Base-by-base conservation (phyloP, 139 green algal genomes). In the Closterium sp. region DNA sequence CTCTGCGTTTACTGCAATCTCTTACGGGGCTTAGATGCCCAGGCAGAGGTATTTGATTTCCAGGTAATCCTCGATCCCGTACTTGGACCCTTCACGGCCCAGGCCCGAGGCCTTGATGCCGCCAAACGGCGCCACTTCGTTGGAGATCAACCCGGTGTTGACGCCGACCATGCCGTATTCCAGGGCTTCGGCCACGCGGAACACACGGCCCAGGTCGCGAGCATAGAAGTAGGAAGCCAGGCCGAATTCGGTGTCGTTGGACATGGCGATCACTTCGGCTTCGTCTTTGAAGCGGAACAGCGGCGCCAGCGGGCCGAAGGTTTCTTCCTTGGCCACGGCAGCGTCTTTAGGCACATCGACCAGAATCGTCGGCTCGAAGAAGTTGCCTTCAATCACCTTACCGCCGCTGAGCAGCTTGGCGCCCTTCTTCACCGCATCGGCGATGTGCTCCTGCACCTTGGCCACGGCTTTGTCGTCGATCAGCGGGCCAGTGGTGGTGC, bases 141-240 rank as follows among this genome's bases (percentile, higher is more conserved):
- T 95, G 7, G 96, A 97, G 85, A 99, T 98, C 89, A 91, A 95
- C 36, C 97, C 95, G 91, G 99, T 97, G 93, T 99, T 99, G 16
- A 98, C 55, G 7, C 97, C 97, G 7, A 99, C 95, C 97, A 99
- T 99, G 84, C 98, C 98, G 90, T 98, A 99, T 93, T 99, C 95
- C 86, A 99, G 93, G 33, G 95, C 89, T 95, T 99, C 97, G 1
- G 97, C 96, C 84, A 98, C 95, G 3, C 93, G 90, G 96, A 96
- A 99, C 0, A 95, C 95, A 23, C 96, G 93, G 7, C 91, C 93
- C 86, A 98, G 93, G 94, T 98, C 91, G 69, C 85, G 85, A 12
- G 97, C 99, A 94, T 96, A 99, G 90, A 98, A 97, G 95, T 99
- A 99, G 6, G 97, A 96, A 0, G 97, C 97, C 55, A 99, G 96